Conservation (phyloP, 2,329 filamentous ascomycete species). For the Colletotrichum cereale region DNA sequence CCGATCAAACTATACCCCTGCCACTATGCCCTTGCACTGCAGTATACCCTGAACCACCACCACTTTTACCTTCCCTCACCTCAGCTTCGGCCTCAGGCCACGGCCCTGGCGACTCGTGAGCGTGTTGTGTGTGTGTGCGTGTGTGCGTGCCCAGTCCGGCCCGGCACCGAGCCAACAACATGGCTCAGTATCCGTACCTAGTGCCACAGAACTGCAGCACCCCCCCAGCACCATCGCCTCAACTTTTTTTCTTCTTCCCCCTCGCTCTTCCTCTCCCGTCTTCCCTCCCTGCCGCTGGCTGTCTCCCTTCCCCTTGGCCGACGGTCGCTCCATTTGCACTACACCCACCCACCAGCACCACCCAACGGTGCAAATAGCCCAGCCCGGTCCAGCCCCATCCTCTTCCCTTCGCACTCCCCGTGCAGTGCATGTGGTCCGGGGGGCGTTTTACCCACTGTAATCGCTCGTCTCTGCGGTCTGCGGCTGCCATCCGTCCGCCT, state of each 20-base stretch:
- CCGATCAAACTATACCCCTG: conserved; percentile 4
- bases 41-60: conserved; percentile 15
- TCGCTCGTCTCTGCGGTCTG: conserved; percentile 31
- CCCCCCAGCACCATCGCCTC: neutral
- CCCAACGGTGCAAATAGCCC: conserved; percentile 28
- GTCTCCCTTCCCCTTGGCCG: neutral
- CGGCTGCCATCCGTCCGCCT: conserved; percentile 38
- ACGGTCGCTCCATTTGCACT: conserved; percentile 34
- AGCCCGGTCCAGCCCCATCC: conserved; percentile 38
- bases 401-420: conserved; percentile 33
- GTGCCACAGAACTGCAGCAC: conserved; percentile 1
- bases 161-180: conserved; percentile 36
- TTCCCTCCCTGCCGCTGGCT: neutral
- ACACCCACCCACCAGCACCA: conserved; percentile 30
- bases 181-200: neutral
- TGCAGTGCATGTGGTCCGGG: conserved; percentile 38
- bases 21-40: conserved; percentile 12
- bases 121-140: neutral
- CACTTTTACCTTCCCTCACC: neutral
- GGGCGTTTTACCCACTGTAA: conserved; percentile 37
- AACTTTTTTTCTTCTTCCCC: neutral
- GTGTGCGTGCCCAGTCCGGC: conserved; percentile 20
- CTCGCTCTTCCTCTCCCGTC: neutral
- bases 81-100: conserved; percentile 24
- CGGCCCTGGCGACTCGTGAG: conserved; percentile 10